A percentile compares a stretch with the other conserved stretches of the same genome.
Evolutionary conservation across 192 early-diverging fungal species (phyloP).

Genomic region (Coemansia sp.): DNA sequence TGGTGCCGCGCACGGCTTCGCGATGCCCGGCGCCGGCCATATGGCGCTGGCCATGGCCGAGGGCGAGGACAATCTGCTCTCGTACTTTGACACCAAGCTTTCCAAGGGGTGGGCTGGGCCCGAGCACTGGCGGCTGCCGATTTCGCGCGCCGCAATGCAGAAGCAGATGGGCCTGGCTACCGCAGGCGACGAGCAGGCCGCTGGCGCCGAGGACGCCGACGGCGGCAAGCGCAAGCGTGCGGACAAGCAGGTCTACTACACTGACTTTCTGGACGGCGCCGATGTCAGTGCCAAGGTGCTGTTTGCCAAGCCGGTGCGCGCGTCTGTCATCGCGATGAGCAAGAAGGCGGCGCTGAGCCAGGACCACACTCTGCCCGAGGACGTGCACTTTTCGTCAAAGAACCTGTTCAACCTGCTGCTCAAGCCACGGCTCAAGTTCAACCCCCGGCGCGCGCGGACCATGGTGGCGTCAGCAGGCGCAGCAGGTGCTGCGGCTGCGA

Average conservation of each 20-base stretch:
- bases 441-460: slow-evolving; percentile 25
- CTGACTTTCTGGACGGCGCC: slow-evolving; percentile 61
- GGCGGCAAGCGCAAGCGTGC: slow-evolving; percentile 47
- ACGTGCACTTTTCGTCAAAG: slow-evolving; percentile 68
- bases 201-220: slow-evolving; percentile 22
- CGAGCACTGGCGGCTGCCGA: slow-evolving; percentile 80
- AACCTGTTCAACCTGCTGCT: slow-evolving; percentile 59
- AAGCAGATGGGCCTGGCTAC: slow-evolving; percentile 24
- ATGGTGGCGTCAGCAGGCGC: slow-evolving; percentile 2
- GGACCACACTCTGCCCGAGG: slow-evolving; percentile 76
- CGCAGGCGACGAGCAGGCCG: slow-evolving; percentile 16
- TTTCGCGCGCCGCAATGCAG: slow-evolving; percentile 42
- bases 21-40: slow-evolving; percentile 13
- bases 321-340: slow-evolving; percentile 52
- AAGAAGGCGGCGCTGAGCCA: slow-evolving; percentile 54
- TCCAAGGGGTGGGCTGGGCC: slow-evolving; percentile 89
- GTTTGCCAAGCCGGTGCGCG: slow-evolving; percentile 62
- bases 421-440: slow-evolving; percentile 52
- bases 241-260: slow-evolving; percentile 50
- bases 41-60: slow-evolving; percentile 47
- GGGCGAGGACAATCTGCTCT: slow-evolving; percentile 66
- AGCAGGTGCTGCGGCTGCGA: background rate
- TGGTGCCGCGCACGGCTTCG: background rate
- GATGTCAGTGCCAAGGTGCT: slow-evolving; percentile 60
- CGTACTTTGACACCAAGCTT: slow-evolving; percentile 84